Base-by-base conservation (phyloP, 371 early-diverging fungal genomes). In the Choanephora cucurbitarum region DNA sequence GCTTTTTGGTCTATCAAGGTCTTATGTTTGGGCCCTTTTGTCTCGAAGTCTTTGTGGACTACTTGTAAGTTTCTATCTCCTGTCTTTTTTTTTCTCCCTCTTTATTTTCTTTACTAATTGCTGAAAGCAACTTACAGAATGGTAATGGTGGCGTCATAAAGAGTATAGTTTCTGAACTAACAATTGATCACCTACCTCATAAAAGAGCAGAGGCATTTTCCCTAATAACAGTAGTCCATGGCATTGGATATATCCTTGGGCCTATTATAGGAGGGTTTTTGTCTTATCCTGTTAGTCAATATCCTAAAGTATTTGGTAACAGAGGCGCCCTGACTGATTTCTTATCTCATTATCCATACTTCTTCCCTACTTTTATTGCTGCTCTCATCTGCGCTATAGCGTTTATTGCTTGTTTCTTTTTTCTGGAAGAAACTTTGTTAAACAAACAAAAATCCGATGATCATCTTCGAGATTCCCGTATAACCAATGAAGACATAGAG, bases 131-230 rank as follows among this genome's bases (percentile, higher is more conserved):
- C n/a, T n/a, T n/a, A n/a, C n/a, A 73, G 67, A 73, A 73, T 48
- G 90, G 91, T 14, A 96, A 94, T 58, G 77, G 89, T 17, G 90
- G 89, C 7, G 91, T 93, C 1, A 75, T 89, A 23, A 94, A 94
- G 67, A 86, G 89, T n/a, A 87, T 93, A 71, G 70, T 94, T 22
- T 91, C 90, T 5, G 97, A 96, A 64, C 73, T 94, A 47, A 89
- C 92, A 4, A 91, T 60, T 6, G 68, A 64, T 33, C 55, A 62
- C 46, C 53, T 64, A 23, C 69, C 70, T 46, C 61, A 59, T 17
- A 67, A 75, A 44, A 64, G 75, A 52, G 73, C 84, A 10, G 66
- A 75, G 18, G 81, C 80, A 45, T 85, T 84, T 56, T 78, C 85
- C 0, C 17, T 83, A 18, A 49, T 85, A 17, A 85, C 83, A 3